Evolutionary conservation across 2,329 filamentous ascomycete species (phyloP).

Genomic region (Sarocladium brachiariae): DNA sequence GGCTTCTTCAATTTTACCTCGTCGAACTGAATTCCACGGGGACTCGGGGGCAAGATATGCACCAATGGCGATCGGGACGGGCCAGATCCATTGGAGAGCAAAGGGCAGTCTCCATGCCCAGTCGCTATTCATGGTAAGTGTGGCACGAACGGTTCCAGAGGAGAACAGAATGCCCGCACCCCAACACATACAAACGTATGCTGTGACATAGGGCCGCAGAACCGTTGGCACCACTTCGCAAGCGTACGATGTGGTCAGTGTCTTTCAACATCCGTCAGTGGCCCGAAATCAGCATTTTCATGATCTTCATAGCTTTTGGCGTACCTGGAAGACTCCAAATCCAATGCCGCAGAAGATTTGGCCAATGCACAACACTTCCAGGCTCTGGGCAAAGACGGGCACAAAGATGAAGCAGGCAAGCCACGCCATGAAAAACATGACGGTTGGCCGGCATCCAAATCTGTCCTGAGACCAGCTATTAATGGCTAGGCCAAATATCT

Average conservation of each 20-base stretch:
- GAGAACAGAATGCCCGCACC: neutral
- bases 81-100: constrained; percentile 28
- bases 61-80: constrained; percentile 20
- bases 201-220: constrained; percentile 33
- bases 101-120: constrained; percentile 21
- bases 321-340: constrained; percentile 27
- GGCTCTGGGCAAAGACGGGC: constrained; percentile 15
- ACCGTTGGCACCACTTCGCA: constrained; percentile 29
- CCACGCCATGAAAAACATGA: constrained; percentile 21
- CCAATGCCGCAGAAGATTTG: constrained; percentile 28
- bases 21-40: constrained; percentile 21
- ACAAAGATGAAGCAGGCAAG: neutral
- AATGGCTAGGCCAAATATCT: neutral
- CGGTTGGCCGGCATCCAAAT: neutral
- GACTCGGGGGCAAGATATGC: constrained; percentile 24
- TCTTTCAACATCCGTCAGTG: too few relatives aligned
- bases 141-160: neutral
- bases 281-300: too few relatives aligned
- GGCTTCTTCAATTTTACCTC: constrained; percentile 21
- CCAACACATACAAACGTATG: constrained; percentile 34
- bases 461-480: neutral
- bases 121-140: neutral
- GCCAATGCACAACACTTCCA: constrained; percentile 28
- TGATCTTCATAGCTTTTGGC: too few relatives aligned
- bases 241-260: constrained; percentile 36